A percentile compares a stretch with the other conserved stretches of the same genome.
Conservation (phyloP, 2,329 filamentous ascomycete genomes). For the Byssothecium circinans region DNA sequence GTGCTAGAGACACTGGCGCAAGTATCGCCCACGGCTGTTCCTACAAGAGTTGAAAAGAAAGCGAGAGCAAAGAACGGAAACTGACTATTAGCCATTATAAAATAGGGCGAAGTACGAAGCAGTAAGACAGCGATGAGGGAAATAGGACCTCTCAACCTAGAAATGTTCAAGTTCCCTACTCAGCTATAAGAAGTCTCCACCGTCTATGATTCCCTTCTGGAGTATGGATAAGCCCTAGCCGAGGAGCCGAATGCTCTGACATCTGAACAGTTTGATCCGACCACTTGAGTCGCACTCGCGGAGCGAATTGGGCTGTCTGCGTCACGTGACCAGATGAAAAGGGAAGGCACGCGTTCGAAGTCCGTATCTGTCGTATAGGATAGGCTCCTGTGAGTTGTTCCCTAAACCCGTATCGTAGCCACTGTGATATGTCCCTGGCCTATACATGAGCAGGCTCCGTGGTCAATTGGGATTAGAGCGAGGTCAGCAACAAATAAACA, state of each 20-base stretch:
- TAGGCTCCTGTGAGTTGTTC: too few relatives aligned
- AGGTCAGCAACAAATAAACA: neutral
- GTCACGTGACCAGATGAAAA: too few relatives aligned
- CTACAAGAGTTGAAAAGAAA: conserved; percentile 11
- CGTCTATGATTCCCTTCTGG: neutral
- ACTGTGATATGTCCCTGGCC: neutral
- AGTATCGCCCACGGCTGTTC: conserved; percentile 14
- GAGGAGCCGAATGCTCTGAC: neutral
- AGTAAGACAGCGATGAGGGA: neutral
- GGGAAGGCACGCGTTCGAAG: neutral
- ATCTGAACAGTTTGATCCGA: conserved; percentile 1
- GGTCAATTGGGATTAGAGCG: neutral
- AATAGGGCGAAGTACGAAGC: neutral
- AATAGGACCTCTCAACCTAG: neutral
- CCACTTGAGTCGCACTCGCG: too few relatives aligned
- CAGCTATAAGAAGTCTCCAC: neutral
- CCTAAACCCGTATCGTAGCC: neutral
- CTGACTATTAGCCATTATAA: conserved; percentile 9
- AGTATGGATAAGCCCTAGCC: neutral
- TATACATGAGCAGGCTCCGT: neutral
- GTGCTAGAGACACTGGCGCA: conserved; percentile 16
- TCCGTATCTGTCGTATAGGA: too few relatives aligned
- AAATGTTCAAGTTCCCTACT: neutral
- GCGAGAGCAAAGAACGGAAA: conserved; percentile 6
- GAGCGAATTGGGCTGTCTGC: too few relatives aligned